A percentile compares a stretch with the other conserved stretches of the same genome.
Evolutionary conservation across 2,329 filamentous ascomycete genomes (phyloP).

Genomic region (Penicillium vulpinum): DNA sequence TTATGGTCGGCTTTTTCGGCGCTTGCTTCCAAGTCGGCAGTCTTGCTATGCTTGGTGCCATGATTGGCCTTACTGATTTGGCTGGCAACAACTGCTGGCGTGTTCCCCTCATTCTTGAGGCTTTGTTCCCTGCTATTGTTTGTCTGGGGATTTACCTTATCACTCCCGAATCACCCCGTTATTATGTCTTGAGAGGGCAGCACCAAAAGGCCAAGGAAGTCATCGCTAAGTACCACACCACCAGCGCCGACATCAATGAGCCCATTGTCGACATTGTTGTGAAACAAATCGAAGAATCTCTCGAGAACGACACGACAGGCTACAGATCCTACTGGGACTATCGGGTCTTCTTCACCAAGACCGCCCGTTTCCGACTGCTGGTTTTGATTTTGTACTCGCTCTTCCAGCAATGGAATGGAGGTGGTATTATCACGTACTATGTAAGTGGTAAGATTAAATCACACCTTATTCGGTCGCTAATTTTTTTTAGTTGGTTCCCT

Average conservation of each 20-base stretch:
- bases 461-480: neutral
- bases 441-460: slow-evolving; percentile 18
- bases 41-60: slow-evolving; percentile 45
- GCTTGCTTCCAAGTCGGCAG: slow-evolving; percentile 51
- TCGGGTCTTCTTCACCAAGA: slow-evolving; percentile 49
- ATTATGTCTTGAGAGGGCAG: slow-evolving; percentile 37
- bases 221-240: slow-evolving; percentile 46
- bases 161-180: slow-evolving; percentile 42
- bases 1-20: slow-evolving; percentile 51
- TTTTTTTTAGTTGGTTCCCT: slow-evolving; percentile 33
- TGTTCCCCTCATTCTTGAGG: slow-evolving; percentile 48
- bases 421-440: slow-evolving; percentile 49
- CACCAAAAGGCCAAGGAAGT: slow-evolving; percentile 36
- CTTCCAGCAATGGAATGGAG: slow-evolving; percentile 52
- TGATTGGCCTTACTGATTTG: slow-evolving; percentile 46
- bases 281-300: slow-evolving; percentile 48
- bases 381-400: slow-evolving; percentile 49
- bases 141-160: slow-evolving; percentile 46
- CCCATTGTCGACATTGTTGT: slow-evolving; percentile 47
- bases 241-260: slow-evolving; percentile 40
- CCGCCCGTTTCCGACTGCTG: slow-evolving; percentile 46
- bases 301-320: slow-evolving; percentile 42
- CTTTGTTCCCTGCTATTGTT: slow-evolving; percentile 50
- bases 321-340: slow-evolving; percentile 48
- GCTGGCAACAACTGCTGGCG: slow-evolving; percentile 43